A percentile compares a stretch with the other conserved stretches of the same genome.
These are phyloP conservation scores for Fragaria vesca DNA, from an alignment of 306 rosid genomes.

Conservation along the genomic window DNA sequence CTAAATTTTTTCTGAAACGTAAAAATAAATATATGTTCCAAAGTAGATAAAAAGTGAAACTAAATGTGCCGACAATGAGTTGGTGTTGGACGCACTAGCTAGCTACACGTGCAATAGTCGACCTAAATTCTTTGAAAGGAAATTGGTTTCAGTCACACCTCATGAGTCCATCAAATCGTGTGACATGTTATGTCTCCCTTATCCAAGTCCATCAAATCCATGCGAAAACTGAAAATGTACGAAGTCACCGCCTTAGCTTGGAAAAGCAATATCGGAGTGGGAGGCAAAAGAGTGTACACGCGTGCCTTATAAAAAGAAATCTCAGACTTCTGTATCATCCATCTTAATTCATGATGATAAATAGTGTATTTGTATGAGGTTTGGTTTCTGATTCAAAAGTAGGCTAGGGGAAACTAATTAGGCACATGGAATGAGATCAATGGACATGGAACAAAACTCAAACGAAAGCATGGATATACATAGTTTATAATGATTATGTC, in stretches of 20 bases:
- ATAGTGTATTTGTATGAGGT: neutral
- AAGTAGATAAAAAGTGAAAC: neutral
- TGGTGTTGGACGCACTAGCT: neutral
- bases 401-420: neutral
- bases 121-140: neutral
- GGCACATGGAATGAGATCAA: neutral
- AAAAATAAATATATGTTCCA: too few relatives aligned
- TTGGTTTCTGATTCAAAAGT: neutral
- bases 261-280: slow-evolving; percentile 2
- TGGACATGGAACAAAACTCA: neutral
- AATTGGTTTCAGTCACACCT: neutral
- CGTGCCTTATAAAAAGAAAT: neutral
- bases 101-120: neutral
- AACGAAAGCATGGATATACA: neutral
- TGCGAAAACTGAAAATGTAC: neutral
- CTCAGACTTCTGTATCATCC: neutral
- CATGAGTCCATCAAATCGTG: neutral
- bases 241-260: neutral
- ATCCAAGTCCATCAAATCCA: neutral
- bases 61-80: neutral
- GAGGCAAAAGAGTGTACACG: slow-evolving; percentile 2
- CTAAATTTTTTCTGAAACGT: too few relatives aligned
- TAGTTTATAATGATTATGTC: neutral
- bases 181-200: neutral
- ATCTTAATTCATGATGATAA: neutral